Evolutionary conservation across 495 filamentous ascomycete genomes (phyloP), one percentile per base, ranked within the genome.

Genomic region (Sordaria brevicollis): DNA sequence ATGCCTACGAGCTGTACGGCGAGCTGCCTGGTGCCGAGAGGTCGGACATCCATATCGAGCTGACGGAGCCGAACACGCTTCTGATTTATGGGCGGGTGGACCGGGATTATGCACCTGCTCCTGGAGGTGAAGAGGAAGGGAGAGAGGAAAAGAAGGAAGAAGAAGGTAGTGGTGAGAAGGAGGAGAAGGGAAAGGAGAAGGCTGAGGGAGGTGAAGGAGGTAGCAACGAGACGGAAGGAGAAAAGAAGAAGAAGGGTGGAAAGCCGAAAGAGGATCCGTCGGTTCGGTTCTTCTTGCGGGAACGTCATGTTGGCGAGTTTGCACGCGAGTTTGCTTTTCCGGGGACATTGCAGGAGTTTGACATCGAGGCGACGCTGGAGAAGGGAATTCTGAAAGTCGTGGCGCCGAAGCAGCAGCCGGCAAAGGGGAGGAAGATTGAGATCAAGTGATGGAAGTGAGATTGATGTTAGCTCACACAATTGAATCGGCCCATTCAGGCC

Each of bases 1-100:
- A 88, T 1, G 79, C 76, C 68, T 96, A 93, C 77, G 84, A 92
- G 73, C 87, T 96, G 11, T 87, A 93, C 74, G 92, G 91, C 73
- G 92, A 96, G 75, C 81, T 95, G 1, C 92, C 92, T 0, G 92
- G 92, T 37, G 83, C 92, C 54, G 85, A 90, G 41, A 89, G 91
- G 76, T 86, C 88, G 70, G 83, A 93, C 74, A 80, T 95, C 74
- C 82, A 87, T 38, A 90, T 96, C 74, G 91, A 94, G 76, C 93
- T 94, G 82, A 86, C 86, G 49, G 92, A 94, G 74, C 79, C 83
- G 11, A 83, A 89, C 35, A 92, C 89, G 0, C 79, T 96, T 1
- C 79, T 85, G 49, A 86, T 95, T 75, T 84, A 82, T 67, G 92
- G 92, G n/a, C 85, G 79, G 66, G 83, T 83, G 17, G 88, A 90